Conservation (phyloP, 2,329 filamentous ascomycete species). For the Botrytis aclada region DNA sequence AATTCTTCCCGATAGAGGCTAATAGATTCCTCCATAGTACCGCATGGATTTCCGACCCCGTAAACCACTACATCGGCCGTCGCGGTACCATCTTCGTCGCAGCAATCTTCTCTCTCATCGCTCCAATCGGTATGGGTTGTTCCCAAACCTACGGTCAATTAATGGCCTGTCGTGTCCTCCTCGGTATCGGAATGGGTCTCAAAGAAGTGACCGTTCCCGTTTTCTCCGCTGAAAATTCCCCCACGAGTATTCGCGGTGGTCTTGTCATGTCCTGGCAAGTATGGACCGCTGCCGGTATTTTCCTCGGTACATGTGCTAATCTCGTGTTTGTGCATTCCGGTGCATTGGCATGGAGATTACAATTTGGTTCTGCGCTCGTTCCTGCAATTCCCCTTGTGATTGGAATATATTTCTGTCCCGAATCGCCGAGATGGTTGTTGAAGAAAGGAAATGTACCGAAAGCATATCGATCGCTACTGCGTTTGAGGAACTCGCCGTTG, state of each 20-base stretch:
- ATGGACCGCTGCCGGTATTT: conserved; percentile 61
- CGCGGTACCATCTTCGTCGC: conserved; percentile 63
- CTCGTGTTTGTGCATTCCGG: conserved; percentile 59
- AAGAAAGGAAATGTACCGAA: conserved; percentile 55
- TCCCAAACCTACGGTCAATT: conserved; percentile 59
- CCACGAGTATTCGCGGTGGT: conserved; percentile 51
- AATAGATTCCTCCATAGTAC: conserved; percentile 33
- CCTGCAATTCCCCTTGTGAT: conserved; percentile 60
- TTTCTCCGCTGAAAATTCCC: conserved; percentile 55
- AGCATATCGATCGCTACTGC: conserved; percentile 55
- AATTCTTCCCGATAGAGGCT: background rate
- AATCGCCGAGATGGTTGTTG: conserved; percentile 64
- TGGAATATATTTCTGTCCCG: conserved; percentile 58
- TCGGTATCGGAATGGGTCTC: conserved; percentile 62
- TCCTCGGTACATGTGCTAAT: conserved; percentile 64
- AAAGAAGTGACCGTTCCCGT: conserved; percentile 50
- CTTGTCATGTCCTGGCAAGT: conserved; percentile 53
- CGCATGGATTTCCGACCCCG: conserved; percentile 59
- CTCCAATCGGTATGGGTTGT: conserved; percentile 58
- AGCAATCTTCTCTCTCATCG: conserved; percentile 58
- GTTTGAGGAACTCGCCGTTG: conserved; percentile 55
- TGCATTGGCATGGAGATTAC: conserved; percentile 60
- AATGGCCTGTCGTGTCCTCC: conserved; percentile 53
- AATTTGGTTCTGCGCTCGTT: conserved; percentile 62
- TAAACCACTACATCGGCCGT: conserved; percentile 57